Base-by-base conservation (phyloP, 495 filamentous ascomycete genomes). In the Lentithecium fluviatile region DNA sequence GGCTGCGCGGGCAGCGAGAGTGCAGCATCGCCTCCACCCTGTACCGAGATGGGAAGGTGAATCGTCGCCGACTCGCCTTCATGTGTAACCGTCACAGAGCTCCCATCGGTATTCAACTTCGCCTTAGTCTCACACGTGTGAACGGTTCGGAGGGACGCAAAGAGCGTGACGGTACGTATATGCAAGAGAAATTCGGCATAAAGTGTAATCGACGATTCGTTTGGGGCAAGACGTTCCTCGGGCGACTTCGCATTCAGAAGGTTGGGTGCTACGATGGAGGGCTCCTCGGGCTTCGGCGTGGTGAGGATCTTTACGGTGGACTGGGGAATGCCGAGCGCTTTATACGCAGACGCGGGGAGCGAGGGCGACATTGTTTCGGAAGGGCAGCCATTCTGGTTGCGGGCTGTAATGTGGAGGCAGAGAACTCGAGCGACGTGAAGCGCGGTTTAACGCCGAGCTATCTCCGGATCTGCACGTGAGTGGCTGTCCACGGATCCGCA, bases 141-240 rank as follows among this genome's bases (percentile, higher is more conserved):
- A 1, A 77, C 73, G 2, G 80, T 80, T 13, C 80, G 77, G 2
- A 94, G 77, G 0, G 85, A 84, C 4, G 85, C 83, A 58, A 85
- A 86, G 19, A 95, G 75, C 3, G 88, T 89, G 45, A 95, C 80
- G 71, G 92, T 89, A 12, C 86, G 85, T 65, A 98, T 95, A 69
- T 96, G 90, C 58, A 85, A 79, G 4, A 97, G 80, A 0, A 94
- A 82, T 78, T 98, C 94, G 15, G 92, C 90, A 69, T 97, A 92
- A 19, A 96, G 66, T 19, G 52, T 60, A 17, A 76, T 73, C 12
- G 49, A 42, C 19, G 56, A 40, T 19, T 62, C 52, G 29, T 58
- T 58, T 7, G 23, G 37, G 12, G 58, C 34, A 3, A 58, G 58
- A 6, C 38, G 15, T 4, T 23, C 13, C 15, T 23, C 25, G 15